Conservation (phyloP, 768 basidiomycete genomes). For the Collybiopsis confluens region DNA sequence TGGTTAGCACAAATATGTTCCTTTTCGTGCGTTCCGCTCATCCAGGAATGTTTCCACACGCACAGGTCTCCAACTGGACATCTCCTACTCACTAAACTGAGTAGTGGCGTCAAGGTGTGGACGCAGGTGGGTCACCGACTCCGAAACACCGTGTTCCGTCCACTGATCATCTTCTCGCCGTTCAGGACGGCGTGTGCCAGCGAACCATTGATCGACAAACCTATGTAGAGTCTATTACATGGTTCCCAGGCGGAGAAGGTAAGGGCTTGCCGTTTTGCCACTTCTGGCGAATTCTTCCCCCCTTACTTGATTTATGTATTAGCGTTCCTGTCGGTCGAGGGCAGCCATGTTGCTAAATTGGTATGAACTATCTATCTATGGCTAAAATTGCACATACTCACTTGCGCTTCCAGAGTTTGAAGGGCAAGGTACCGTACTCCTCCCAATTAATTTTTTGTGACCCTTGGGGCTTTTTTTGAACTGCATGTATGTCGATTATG, state of each 20-base stretch:
- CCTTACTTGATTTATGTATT: too few species aligned
- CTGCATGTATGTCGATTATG: background rate
- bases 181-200: conserved; percentile 64
- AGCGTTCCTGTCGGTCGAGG: conserved; percentile 75
- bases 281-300: background rate
- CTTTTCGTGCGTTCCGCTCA: background rate
- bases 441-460: too few species aligned
- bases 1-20: conserved; percentile 37
- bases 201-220: conserved; percentile 57
- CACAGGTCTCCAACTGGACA: conserved; percentile 62
- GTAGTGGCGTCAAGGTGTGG: conserved; percentile 68
- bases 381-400: background rate
- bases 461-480: background rate
- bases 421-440: conserved; percentile 41
- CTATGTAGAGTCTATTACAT: conserved; percentile 59
- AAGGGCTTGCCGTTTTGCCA: conserved; percentile 8
- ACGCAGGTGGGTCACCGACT: conserved; percentile 45
- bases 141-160: background rate
- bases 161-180: conserved; percentile 3
- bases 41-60: background rate
- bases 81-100: conserved; percentile 59
- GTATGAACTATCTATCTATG: conserved; percentile 27
- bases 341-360: conserved; percentile 53
- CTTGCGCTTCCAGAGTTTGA: conserved; percentile 41
- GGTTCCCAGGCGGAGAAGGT: conserved; percentile 67